Base-by-base conservation (phyloP, 2,329 filamentous ascomycete species). In the Davidsoniella australis region DNA sequence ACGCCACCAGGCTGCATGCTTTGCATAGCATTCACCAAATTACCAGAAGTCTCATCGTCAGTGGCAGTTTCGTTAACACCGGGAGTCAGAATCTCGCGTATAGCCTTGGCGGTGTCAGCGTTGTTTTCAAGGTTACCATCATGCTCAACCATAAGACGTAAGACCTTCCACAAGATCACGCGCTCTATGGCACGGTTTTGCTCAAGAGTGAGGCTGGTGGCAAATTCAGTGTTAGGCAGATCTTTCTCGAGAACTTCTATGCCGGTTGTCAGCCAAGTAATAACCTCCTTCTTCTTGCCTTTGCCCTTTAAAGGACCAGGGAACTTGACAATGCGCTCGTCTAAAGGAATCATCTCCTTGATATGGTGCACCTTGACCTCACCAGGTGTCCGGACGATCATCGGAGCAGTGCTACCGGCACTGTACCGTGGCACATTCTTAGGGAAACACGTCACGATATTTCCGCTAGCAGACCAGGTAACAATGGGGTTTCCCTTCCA, bases 401-500 rank as follows among this genome's bases (percentile, higher is more conserved):
- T 82, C 0, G 89, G 87, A 6, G 75, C 64, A 17, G 73, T 69
- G 56, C 82, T 77, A 45, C 79, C 83, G 55, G 85, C 79, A 23
- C 80, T 78, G 63, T 94, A 96, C 43, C 88, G 79, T 12, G 89
- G 88, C 33, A 91, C 76, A 55, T 89, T 82, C 61, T 84, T 87
- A 0, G 93, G 91, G 58, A 96, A 95, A 41, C 80, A 85, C 1
- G 83, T 87, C 2, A 93, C 72, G 9, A 95, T 68, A 1, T 76
- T 75, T 10, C 91, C 91, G 17, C 87, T 88, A 45, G 93, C 78
- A 2, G 86, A 87, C 81, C 93, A 98, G 1, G 75, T 76, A 58
- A 96, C 81, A 10, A 94, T 73, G 0, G 93, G 91, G 10, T 77
- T 75, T 2, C 93, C 93, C 64, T 83, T 87, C 91, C 91, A 98